Conservation (phyloP, 1,284 basidiomycete genomes). For the Ustilago cynodontis region DNA sequence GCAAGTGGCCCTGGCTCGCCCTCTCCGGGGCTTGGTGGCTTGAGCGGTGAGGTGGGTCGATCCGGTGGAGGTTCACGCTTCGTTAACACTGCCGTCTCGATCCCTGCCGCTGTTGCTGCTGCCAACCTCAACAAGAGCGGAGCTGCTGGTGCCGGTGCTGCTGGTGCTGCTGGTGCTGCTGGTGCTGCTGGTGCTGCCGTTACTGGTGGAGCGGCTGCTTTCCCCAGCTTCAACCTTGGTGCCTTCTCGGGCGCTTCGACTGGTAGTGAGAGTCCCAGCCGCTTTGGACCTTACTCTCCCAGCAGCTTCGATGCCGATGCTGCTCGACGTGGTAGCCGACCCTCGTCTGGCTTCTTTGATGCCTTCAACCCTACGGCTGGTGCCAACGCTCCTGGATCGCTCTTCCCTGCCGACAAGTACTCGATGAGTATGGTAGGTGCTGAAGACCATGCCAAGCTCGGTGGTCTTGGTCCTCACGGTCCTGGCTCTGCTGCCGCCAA, state of each 20-base stretch:
- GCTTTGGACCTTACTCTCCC: slow-evolving; percentile 54
- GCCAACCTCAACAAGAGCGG: slow-evolving; percentile 32
- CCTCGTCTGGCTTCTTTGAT: slow-evolving; percentile 60
- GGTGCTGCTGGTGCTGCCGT: slow-evolving; percentile 15
- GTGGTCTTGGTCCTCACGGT: slow-evolving; percentile 24
- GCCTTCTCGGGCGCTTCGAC: slow-evolving; percentile 41
- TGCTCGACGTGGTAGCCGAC: slow-evolving; percentile 45
- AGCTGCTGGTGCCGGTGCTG: background rate
- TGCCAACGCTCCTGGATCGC: slow-evolving; percentile 42
- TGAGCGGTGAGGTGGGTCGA: slow-evolving; percentile 36
- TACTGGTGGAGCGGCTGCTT: slow-evolving; percentile 17
- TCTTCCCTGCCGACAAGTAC: slow-evolving; percentile 53
- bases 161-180: slow-evolving; percentile 13
- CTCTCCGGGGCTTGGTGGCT: slow-evolving; percentile 33
- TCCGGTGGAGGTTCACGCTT: slow-evolving; percentile 46
- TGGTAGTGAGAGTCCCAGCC: slow-evolving; percentile 50
- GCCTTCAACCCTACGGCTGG: slow-evolving; percentile 55
- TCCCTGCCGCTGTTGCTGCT: slow-evolving; percentile 30
- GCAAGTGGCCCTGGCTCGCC: slow-evolving; percentile 46
- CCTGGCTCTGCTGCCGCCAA: slow-evolving; percentile 22
- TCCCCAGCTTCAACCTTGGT: slow-evolving; percentile 52
- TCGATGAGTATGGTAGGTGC: slow-evolving; percentile 44
- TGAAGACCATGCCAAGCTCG: slow-evolving; percentile 43
- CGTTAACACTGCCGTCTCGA: slow-evolving; percentile 48
- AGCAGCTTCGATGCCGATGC: slow-evolving; percentile 42